These are phyloP conservation scores for Lindgomyces ingoldianus DNA, from an alignment of 495 filamentous ascomycete genomes.

Conservation along the genomic window DNA sequence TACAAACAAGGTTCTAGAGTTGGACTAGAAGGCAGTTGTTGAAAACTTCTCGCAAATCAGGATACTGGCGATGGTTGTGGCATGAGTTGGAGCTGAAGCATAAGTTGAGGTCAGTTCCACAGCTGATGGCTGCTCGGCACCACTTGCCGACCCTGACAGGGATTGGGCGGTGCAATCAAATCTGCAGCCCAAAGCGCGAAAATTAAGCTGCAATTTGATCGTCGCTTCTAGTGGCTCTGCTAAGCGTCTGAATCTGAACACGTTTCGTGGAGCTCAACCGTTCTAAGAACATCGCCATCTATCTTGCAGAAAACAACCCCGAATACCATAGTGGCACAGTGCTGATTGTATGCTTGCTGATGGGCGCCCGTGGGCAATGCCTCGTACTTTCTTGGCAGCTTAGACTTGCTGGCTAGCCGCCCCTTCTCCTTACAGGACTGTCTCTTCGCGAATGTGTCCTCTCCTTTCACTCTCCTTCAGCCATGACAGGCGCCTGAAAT, in stretches of 20 bases:
- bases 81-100: background rate
- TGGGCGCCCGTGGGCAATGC: background rate
- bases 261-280: constrained; percentile 7
- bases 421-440: background rate
- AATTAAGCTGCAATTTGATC: background rate
- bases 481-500: background rate
- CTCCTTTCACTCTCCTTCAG: no score
- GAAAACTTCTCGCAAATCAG: no score
- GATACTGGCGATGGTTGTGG: no score
- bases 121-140: background rate
- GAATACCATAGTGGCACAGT: background rate
- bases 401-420: background rate
- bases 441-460: background rate
- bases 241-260: constrained; percentile 5
- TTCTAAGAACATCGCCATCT: background rate
- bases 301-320: background rate
- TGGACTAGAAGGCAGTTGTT: no score
- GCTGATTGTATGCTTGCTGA: background rate
- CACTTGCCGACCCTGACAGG: no score
- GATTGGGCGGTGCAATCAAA: background rate
- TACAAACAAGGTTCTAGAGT: no score
- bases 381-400: background rate
- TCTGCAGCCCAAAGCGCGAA: background rate
- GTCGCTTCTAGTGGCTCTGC: background rate
- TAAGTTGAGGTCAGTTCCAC: no score